phyloP scores from a whole-genome alignment of 345 rosid species.

The Sisymbrium altissimum region DNA sequence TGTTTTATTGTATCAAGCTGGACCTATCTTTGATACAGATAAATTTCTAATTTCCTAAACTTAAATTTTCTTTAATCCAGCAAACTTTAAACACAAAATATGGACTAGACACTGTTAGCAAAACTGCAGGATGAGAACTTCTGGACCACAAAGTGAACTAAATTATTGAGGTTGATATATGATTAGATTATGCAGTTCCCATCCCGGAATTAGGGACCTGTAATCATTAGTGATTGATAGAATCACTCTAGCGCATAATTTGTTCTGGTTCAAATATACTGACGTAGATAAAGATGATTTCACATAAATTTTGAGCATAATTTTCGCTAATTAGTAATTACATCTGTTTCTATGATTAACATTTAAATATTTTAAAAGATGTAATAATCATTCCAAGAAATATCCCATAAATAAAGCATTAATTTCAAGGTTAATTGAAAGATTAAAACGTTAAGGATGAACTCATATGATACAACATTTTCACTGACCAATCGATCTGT shows the following conservation, averaged over 20 bases:
- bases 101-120: background rate
- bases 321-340: background rate
- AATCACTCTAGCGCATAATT: background rate
- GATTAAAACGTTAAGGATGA: background rate
- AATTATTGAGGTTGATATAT: conserved; percentile 3
- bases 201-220: background rate
- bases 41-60: background rate
- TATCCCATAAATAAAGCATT: background rate
- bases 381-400: background rate
- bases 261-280: background rate
- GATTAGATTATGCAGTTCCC: background rate
- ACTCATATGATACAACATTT: background rate
- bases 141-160: background rate
- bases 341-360: background rate
- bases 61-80: background rate
- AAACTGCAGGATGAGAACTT: background rate
- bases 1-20: background rate
- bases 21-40: background rate
- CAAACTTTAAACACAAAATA: background rate
- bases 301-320: background rate
- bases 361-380: background rate
- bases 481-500: background rate
- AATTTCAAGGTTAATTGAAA: background rate
- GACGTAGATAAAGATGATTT: background rate
- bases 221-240: background rate